phyloP scores from a whole-genome alignment of 2,329 filamentous ascomycete species.

The Gnomoniopsis smithogilvyi region DNA sequence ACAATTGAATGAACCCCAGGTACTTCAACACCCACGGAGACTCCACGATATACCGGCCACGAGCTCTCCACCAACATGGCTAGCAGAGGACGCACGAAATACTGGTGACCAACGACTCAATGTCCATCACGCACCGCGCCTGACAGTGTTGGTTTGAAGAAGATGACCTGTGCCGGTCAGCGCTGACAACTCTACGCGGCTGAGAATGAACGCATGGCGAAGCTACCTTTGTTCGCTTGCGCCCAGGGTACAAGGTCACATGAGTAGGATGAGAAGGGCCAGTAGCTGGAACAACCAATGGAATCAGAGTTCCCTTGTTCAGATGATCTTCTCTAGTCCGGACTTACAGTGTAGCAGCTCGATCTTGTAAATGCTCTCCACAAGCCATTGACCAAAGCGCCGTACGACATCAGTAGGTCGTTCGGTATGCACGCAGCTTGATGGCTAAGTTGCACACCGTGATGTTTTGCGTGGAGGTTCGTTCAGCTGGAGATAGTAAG shows the following conservation, averaged over 20 bases:
- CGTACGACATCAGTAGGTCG: too few relatives aligned
- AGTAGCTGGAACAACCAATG: slow-evolving; percentile 1
- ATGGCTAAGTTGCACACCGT: too few relatives aligned
- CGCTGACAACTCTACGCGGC: background rate
- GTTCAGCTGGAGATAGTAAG: too few relatives aligned
- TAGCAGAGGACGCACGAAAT: too few relatives aligned
- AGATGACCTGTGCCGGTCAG: background rate
- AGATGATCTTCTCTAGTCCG: background rate
- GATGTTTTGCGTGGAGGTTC: too few relatives aligned
- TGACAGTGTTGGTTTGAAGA: background rate
- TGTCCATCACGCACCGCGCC: background rate
- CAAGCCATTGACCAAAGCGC: too few relatives aligned
- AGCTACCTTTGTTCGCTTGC: background rate
- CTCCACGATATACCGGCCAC: too few relatives aligned
- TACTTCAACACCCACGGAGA: too few relatives aligned
- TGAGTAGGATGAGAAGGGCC: background rate
- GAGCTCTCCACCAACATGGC: too few relatives aligned
- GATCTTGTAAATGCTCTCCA: background rate
- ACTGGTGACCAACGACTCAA: background rate
- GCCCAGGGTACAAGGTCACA: background rate
- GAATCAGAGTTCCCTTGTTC: background rate
- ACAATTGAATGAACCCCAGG: too few relatives aligned
- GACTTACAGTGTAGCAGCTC: background rate
- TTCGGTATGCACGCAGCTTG: too few relatives aligned
- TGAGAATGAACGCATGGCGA: background rate